These are phyloP conservation scores for Acacia concinna DNA, from an alignment of 331 rosid species.

Conservation along the genomic window DNA sequence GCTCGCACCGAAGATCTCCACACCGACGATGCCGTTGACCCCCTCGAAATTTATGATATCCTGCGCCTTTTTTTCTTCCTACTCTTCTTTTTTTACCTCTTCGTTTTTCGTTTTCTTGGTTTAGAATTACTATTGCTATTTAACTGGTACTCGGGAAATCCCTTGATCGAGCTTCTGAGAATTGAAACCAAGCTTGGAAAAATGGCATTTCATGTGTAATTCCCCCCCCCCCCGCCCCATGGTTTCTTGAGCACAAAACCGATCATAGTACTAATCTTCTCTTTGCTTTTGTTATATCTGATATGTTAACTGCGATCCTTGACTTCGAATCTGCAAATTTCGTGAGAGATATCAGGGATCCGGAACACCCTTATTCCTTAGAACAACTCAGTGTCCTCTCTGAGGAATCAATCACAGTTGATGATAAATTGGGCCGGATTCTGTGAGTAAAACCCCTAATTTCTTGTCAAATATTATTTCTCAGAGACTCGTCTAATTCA, in stretches of 20 bases:
- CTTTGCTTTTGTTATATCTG: neutral
- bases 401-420: slow-evolving; percentile 90
- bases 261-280: neutral
- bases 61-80: slow-evolving; percentile 22
- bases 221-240: no score
- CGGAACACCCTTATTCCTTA: slow-evolving; percentile 94
- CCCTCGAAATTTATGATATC: slow-evolving; percentile 97
- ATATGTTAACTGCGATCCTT: slow-evolving; percentile 43
- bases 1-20: slow-evolving; percentile 73
- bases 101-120: neutral
- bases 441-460: slow-evolving; percentile 47
- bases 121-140: neutral
- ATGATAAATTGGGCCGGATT: slow-evolving; percentile 81
- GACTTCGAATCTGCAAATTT: slow-evolving; percentile 67
- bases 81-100: neutral
- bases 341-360: slow-evolving; percentile 99
- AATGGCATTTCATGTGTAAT: neutral
- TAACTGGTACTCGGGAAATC: neutral
- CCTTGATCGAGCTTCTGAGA: neutral
- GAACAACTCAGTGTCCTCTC: slow-evolving; percentile 98
- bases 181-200: neutral
- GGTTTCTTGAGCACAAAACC: neutral
- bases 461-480: neutral
- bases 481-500: neutral
- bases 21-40: slow-evolving; percentile 74